Percentiles rank a stretch among this genome's conserved stretches.
Evolutionary conservation across 2,329 filamentous ascomycete genomes (phyloP).

Genomic region (Trichoderma afroharzianum): DNA sequence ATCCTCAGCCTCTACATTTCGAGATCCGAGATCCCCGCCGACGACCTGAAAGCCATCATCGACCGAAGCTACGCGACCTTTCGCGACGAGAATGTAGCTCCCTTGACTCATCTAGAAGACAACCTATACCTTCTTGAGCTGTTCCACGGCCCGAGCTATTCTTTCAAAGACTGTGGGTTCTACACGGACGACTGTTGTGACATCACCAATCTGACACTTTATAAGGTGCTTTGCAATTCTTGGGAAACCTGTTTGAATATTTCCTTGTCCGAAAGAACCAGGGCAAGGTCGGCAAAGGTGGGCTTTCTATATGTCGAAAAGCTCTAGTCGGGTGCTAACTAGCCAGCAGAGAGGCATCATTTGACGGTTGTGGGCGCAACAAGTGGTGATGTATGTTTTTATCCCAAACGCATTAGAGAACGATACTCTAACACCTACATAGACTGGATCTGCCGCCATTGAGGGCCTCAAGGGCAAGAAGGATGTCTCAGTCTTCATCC

Average conservation of each 20-base stretch:
- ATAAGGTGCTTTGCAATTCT: constrained; percentile 70
- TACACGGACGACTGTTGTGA: neutral
- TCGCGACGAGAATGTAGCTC: constrained; percentile 64
- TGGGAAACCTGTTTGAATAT: constrained; percentile 93
- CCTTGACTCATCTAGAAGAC: constrained; percentile 67
- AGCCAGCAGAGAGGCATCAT: constrained; percentile 61
- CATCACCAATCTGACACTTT: neutral
- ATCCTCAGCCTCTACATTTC: constrained; percentile 89
- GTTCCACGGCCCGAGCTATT: constrained; percentile 93
- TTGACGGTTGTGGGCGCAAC: constrained; percentile 84
- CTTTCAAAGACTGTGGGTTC: constrained; percentile 72
- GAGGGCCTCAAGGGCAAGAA: constrained; percentile 94
- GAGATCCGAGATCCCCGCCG: constrained; percentile 71
- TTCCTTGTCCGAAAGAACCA: constrained; percentile 72
- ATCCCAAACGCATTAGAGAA: neutral
- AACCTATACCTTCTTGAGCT: constrained; percentile 86
- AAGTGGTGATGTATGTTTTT: constrained; percentile 57
- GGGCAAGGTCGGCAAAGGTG: constrained; percentile 58
- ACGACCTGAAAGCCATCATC: constrained; percentile 81
- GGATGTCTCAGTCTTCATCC: constrained; percentile 93
- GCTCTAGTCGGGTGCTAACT: neutral
- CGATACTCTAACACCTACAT: neutral
- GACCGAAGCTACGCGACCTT: constrained; percentile 85
- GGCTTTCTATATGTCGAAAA: constrained; percentile 15
- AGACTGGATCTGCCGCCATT: constrained; percentile 88